Conservation (phyloP, 306 rosid genomes). For the Rosa multiflora region DNA sequence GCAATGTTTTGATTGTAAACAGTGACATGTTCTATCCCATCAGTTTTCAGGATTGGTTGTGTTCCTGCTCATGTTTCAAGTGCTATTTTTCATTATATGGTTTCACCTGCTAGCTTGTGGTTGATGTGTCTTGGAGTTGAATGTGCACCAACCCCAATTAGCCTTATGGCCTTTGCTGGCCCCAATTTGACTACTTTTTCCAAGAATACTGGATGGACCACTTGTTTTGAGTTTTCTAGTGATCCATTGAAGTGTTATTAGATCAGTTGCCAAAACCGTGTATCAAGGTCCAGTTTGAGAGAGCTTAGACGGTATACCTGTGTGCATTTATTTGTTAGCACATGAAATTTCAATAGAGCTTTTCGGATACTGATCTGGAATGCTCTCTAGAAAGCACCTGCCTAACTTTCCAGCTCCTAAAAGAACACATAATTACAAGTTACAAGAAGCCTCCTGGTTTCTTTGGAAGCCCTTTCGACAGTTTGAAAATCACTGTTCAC, state of each 20-base stretch:
- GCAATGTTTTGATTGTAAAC: constrained; percentile 11
- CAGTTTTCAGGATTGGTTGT: constrained; percentile 3
- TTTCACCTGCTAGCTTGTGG: background rate
- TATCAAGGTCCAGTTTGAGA: background rate
- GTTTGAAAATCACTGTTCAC: background rate
- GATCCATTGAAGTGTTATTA: no score
- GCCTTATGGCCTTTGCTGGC: background rate
- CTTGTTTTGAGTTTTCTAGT: background rate
- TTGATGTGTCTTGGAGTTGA: background rate
- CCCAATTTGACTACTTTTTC: background rate
- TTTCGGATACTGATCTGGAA: background rate
- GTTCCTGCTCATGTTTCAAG: background rate
- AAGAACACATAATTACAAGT: background rate
- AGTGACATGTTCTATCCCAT: background rate
- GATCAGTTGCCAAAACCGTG: background rate
- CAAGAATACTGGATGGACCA: background rate
- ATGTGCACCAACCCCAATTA: background rate
- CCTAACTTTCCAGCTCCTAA: background rate
- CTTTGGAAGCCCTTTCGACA: background rate
- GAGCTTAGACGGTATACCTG: background rate
- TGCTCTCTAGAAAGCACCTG: background rate
- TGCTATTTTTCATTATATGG: background rate
- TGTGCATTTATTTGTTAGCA: background rate
- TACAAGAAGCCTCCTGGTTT: background rate
- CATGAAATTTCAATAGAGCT: background rate